Evolutionary conservation across 2,329 filamentous ascomycete species (phyloP).

Genomic region (Xylariaceae sp.): DNA sequence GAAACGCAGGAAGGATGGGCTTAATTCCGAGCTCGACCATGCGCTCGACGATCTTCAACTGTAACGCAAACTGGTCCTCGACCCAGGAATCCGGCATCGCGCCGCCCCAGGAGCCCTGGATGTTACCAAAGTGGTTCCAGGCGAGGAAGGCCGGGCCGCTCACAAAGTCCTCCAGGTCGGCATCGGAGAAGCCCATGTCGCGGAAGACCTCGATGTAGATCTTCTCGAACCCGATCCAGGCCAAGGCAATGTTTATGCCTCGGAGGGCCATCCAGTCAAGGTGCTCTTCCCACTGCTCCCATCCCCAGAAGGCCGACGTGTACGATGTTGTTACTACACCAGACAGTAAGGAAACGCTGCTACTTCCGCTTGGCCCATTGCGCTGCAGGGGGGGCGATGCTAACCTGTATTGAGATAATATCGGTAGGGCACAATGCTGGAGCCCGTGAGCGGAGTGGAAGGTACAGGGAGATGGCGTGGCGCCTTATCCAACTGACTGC

Average conservation of each 20-base stretch:
- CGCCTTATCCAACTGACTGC: constrained; percentile 14
- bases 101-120: constrained; percentile 18
- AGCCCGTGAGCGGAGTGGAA: constrained; percentile 7
- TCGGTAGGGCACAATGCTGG: constrained; percentile 16
- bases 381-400: not conserved
- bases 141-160: constrained; percentile 18
- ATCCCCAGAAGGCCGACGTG: constrained; percentile 17
- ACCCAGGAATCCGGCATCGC: constrained; percentile 13
- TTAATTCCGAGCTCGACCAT: constrained; percentile 20
- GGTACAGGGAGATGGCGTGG: constrained; percentile 13
- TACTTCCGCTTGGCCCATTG: not conserved
- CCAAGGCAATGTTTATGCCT: constrained; percentile 16
- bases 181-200: constrained; percentile 16
- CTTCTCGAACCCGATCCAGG: constrained; percentile 20
- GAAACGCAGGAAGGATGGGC: constrained; percentile 17
- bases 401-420: constrained; percentile 20
- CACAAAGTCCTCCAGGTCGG: constrained; percentile 14
- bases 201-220: constrained; percentile 18
- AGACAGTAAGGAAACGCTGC: not conserved
- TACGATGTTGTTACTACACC: constrained; percentile 19
- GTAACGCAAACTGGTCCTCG: constrained; percentile 15
- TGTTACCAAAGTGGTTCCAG: constrained; percentile 19
- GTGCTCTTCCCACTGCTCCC: constrained; percentile 18
- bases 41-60: constrained; percentile 14
- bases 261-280: constrained; percentile 19